These are phyloP conservation scores for Xerocomus amazonicus DNA, from an alignment of 1,284 basidiomycete species.

Conservation along the genomic window DNA sequence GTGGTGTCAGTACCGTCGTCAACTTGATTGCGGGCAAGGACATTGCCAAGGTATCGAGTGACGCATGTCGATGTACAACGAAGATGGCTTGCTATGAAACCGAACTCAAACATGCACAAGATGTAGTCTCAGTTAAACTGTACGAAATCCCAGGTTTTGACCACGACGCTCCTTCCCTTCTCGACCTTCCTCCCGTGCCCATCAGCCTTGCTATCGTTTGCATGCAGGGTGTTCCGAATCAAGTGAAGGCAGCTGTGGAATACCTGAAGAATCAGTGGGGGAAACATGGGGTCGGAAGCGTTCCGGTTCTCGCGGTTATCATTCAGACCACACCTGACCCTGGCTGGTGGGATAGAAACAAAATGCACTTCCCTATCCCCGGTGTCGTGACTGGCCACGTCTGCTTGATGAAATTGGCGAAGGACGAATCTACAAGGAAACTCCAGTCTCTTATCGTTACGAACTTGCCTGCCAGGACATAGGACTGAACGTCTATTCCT, in stretches of 20 bases:
- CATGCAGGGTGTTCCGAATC: slow-evolving; percentile 20
- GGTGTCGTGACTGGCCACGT: slow-evolving; percentile 12
- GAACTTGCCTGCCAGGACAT: slow-evolving; percentile 7
- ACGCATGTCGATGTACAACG: slow-evolving; percentile 17
- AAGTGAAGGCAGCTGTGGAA: slow-evolving; percentile 20
- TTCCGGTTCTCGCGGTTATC: slow-evolving; percentile 24
- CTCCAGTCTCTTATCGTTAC: slow-evolving; percentile 21
- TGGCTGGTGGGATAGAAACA: slow-evolving; percentile 24
- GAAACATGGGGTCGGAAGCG: slow-evolving; percentile 14
- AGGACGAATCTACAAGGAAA: slow-evolving; percentile 21
- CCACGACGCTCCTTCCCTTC: slow-evolving; percentile 15
- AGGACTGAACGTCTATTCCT: background rate
- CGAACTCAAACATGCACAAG: slow-evolving; percentile 11
- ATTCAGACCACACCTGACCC: slow-evolving; percentile 20
- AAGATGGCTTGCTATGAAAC: slow-evolving; percentile 16
- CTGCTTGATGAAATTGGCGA: slow-evolving; percentile 17
- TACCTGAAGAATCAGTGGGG: slow-evolving; percentile 21
- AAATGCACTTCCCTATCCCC: slow-evolving; percentile 21
- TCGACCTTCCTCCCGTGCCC: slow-evolving; percentile 19
- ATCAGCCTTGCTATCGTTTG: slow-evolving; percentile 24
- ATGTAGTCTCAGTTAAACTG: slow-evolving; percentile 15
- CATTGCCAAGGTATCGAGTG: slow-evolving; percentile 18
- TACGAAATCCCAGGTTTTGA: slow-evolving; percentile 26
- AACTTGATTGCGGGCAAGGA: slow-evolving; percentile 24
- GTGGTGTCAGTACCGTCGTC: slow-evolving; percentile 26